Base-by-base conservation (phyloP, 1,284 basidiomycete genomes). In the Leccinum huronense region DNA sequence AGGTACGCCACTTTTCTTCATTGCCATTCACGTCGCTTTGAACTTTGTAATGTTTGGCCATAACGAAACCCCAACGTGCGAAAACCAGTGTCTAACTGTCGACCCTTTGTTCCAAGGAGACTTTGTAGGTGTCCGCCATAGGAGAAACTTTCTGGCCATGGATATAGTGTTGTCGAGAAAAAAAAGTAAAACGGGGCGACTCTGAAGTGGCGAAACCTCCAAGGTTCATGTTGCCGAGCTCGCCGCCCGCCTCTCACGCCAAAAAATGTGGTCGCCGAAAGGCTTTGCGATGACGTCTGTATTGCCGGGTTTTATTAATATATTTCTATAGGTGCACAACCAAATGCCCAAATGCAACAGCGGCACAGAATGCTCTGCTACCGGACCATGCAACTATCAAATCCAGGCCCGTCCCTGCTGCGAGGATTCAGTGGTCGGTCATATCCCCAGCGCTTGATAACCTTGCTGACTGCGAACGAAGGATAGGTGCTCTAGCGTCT, bases 201-300 rank as follows among this genome's bases (percentile, higher is more conserved):
- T 55, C 30, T 11, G 34, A n/a, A 38, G 45, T 31, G 27, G 42
- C 31, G 42, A 59, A n/a, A 7, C 36, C 53, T 16, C 42, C 65
- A 16, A 34, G 40, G 27, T 6, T 36, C 54, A 30, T 33, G 19
- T 27, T 51, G 48, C 48, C 48, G 48, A 51, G 48, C 11, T 51
- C 48, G 48, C 48, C 48, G 48, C 48, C 23, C 48, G 23, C 19
- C 19, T 55, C 65, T 51, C 65, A 66, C 67, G 42, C 60, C 63
- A 31, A 31, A 48, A 51, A 51, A 42, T 27, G 5, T 42, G 11
- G 23, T 45, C 38, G 38, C 38, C 38, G 11, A 23, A 34, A 30
- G 31, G 57, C 55, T 16, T 55, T 55, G 53, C 10, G 36, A 48
- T 48, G 45, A 48, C 45, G 23, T 57, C 14, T 31, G 9, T 30